A percentile compares a stretch with the other conserved stretches of the same genome.
phyloP scores from a whole-genome alignment of 2,329 filamentous ascomycete genomes.

The Monosporascus sp. region DNA sequence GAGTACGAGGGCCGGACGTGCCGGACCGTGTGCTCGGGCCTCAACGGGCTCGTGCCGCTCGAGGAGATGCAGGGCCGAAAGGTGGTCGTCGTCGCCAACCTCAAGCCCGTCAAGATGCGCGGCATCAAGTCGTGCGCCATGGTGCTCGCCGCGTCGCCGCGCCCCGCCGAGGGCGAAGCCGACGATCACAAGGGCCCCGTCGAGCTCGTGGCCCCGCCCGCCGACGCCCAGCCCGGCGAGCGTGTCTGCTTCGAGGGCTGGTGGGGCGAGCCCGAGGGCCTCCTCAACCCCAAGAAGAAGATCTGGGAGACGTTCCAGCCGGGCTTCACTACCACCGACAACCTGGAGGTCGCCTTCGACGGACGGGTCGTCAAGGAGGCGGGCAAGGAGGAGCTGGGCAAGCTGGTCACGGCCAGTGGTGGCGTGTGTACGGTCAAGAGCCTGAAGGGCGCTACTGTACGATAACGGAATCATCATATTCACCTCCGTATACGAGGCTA shows the following conservation, averaged over 20 bases:
- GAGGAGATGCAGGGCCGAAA: slow-evolving; percentile 97
- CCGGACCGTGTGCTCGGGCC: slow-evolving; percentile 92
- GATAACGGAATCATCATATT: slow-evolving; percentile 45
- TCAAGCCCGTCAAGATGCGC: slow-evolving; percentile 99
- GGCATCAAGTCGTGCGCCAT: slow-evolving; percentile 71
- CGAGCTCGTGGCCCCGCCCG: slow-evolving; percentile 83
- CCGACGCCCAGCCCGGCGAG: slow-evolving; percentile 74
- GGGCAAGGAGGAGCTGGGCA: slow-evolving; percentile 61
- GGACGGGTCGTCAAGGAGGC: slow-evolving; percentile 70
- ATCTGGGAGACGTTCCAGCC: slow-evolving; percentile 96
- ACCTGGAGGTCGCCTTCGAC: slow-evolving; percentile 81
- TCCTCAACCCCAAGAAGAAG: slow-evolving; percentile 99
- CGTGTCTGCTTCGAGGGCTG: slow-evolving; percentile 92
- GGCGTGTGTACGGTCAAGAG: slow-evolving; percentile 79
- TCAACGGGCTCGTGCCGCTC: slow-evolving; percentile 87
- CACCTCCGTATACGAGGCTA: no score
- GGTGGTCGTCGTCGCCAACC: slow-evolving; percentile 92
- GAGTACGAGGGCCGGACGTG: slow-evolving; percentile 89
- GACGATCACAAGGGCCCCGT: slow-evolving; percentile 85
- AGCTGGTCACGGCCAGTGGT: slow-evolving; percentile 70
- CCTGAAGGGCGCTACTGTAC: slow-evolving; percentile 74
- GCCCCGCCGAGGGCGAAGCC: slow-evolving; percentile 72
- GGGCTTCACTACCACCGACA: slow-evolving; percentile 84
- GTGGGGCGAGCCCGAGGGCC: slow-evolving; percentile 85
- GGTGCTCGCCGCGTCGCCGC: slow-evolving; percentile 93